Base-by-base conservation (phyloP, 2,329 filamentous ascomycete species). In the Hymenoscyphus infarciens region DNA sequence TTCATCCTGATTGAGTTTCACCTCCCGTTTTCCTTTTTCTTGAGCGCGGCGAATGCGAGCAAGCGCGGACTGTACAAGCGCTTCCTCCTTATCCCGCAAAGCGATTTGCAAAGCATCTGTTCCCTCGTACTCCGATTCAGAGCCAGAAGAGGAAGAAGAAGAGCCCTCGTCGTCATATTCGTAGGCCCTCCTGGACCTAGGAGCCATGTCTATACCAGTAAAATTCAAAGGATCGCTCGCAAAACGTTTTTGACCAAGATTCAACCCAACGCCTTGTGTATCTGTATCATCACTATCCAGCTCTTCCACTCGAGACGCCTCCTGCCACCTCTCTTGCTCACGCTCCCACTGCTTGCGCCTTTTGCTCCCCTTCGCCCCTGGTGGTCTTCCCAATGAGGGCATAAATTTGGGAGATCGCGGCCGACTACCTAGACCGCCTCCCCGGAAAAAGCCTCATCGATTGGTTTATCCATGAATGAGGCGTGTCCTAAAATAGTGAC, bases 361-460 rank as follows among this genome's bases (percentile, higher is more conserved):
- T 78, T 80, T 85, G 82, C 84, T 86, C 83, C 85, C 83, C 80
- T 83, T 86, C 84, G 87, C 90, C 90, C 91, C 90, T 85, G 91
- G 90, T 95, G 92, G 92, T 97, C 94, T 97, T 97, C 93, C 94
- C 94, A 91, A 93, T 86, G 83, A 88, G 91, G 93, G 92, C 92
- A 89, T 88, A 84, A 79, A 81, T 87, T 88, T 83, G 85, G 93
- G 94, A 97, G 93, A 89, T 95, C 90, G 95, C 95, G 94, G 94
- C 92, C 94, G 95, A 98, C 93, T 93, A 96, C 85, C 88, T 98
- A 99, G 90, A 99, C 95, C 93, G 95, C 94, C 94, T 99, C 95
- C 93, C 96, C 95, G 85, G 94, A 97, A 97, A 99, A 99, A 97
- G 93, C 93, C 93, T 96, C 94, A 88, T 98, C 95, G 83, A 98